Percentiles rank a stretch among this genome's conserved stretches.
phyloP scores from a whole-genome alignment of 768 basidiomycete genomes.

The Floccularia luteovirens region DNA sequence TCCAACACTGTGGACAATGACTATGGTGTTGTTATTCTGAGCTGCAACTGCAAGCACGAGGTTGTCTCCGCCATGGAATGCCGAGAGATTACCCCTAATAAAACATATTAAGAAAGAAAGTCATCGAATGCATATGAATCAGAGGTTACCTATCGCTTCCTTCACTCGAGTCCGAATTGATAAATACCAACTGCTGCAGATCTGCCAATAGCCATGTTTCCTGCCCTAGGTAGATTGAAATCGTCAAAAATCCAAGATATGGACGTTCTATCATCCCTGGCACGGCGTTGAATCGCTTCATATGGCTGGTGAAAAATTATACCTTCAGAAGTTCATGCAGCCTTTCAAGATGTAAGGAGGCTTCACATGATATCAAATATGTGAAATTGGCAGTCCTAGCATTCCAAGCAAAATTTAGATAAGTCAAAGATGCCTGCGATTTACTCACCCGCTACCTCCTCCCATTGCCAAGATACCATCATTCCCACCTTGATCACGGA shows the following conservation, averaged over 20 bases:
- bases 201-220: constrained; percentile 9
- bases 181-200: constrained; percentile 69
- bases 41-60: constrained; percentile 64
- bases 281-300: constrained; percentile 2
- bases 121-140: constrained; percentile 65
- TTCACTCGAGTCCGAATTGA: constrained; percentile 82
- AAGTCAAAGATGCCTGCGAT: constrained; percentile 59
- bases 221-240: constrained; percentile 1
- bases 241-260: constrained; percentile 3
- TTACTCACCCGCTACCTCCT: constrained; percentile 83
- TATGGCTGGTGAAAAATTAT: background rate
- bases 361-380: constrained; percentile 1
- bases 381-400: constrained; percentile 1
- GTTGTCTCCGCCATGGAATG: constrained; percentile 67
- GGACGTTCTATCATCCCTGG: background rate
- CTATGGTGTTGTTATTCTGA: constrained; percentile 65
- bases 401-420: background rate
- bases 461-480: constrained; percentile 83
- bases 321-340: too few species aligned
- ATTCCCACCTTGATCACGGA: constrained; percentile 51
- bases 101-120: constrained; percentile 5
- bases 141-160: constrained; percentile 47
- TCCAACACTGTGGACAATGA: constrained; percentile 58
- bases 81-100: constrained; percentile 54
- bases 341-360: background rate